These are phyloP conservation scores for Heritiera fomes DNA, from an alignment of 345 rosid species.

Conservation along the genomic window DNA sequence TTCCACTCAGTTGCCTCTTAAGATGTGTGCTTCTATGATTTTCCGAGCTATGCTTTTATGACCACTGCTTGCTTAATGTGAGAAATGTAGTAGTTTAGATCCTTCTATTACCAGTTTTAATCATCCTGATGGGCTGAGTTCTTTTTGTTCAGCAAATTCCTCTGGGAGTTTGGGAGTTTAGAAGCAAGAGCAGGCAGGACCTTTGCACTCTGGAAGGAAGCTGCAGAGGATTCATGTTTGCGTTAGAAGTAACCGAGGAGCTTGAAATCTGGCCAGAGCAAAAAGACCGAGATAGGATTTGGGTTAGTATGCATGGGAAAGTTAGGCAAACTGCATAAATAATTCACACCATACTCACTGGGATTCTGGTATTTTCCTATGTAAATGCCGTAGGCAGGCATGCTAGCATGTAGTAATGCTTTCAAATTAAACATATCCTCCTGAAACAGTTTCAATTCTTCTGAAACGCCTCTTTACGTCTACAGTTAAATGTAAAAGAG, in stretches of 20 bases:
- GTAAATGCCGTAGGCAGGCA: not conserved
- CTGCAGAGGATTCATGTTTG: constrained; percentile 66
- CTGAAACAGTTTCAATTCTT: not conserved
- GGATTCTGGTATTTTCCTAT: not conserved
- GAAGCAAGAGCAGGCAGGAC: constrained; percentile 59
- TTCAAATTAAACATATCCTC: not conserved
- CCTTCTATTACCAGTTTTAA: not conserved
- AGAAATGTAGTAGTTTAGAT: not conserved
- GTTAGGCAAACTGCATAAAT: not conserved
- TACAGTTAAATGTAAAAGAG: constrained; percentile 54
- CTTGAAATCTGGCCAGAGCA: constrained; percentile 87
- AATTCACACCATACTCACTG: not conserved
- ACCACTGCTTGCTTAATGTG: not conserved
- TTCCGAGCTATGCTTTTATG: not conserved
- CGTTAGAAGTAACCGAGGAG: constrained; percentile 70
- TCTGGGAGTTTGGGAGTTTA: constrained; percentile 69
- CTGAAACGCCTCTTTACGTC: not conserved
- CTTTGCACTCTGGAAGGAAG: constrained; percentile 43
- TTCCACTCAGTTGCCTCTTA: not conserved
- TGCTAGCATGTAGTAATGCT: not conserved
- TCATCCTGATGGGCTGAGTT: not conserved
- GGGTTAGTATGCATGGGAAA: constrained; percentile 46
- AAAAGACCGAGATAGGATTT: constrained; percentile 51
- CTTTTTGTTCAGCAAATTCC: constrained; percentile 55
- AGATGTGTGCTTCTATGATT: not conserved